Base-by-base conservation (phyloP, 129 eudicot genomes). In the Escallonia herrerae region DNA sequence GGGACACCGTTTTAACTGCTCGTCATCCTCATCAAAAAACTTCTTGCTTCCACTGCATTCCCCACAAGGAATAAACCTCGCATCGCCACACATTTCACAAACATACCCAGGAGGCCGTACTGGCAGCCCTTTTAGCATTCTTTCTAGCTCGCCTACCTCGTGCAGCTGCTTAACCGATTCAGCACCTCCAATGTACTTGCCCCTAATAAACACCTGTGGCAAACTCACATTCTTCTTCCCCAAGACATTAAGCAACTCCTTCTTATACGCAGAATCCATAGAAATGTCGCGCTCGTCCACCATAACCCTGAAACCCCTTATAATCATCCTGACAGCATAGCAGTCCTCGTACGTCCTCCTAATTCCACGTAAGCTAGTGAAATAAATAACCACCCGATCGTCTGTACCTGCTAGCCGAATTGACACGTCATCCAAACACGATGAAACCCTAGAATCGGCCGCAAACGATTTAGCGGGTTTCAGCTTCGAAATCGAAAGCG, bases 231-330 rank as follows among this genome's bases (percentile, higher is more conserved):
- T 64, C 10, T 77, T 76, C 37, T 83, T 74, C 11, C 95, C 87
- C 48, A 89, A 66, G 8, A 93, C 81, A 14, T 63, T 55, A 60
- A 75, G 80, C 64, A 93, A 49, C 70, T 93, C 99, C 47, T 79
- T 89, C 76, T 64, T 76, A 58, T 79, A 93, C 1, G 83, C 88
- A 9, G 69, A 63, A 55, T 93, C 96, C 99, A 93, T 86, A 0
- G 99, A 93, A 10, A 93, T 77, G 15, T 93, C 99, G 42, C 96
- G 66, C 72, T 93, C 99, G 40, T 93, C 99, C 3, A 89, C 69
- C 38, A 15, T 48, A 56, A 88, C 84, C 61, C 85, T 83, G 76
- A 75, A 83, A 14, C 85, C 91, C 39, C 84, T 60, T 1, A 93
- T 73, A 42, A 93, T 93, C 99, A 83, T 77, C 56, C 96, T 51